These are phyloP conservation scores for Mycena alexandri DNA, from an alignment of 768 basidiomycete species.

Conservation along the genomic window DNA sequence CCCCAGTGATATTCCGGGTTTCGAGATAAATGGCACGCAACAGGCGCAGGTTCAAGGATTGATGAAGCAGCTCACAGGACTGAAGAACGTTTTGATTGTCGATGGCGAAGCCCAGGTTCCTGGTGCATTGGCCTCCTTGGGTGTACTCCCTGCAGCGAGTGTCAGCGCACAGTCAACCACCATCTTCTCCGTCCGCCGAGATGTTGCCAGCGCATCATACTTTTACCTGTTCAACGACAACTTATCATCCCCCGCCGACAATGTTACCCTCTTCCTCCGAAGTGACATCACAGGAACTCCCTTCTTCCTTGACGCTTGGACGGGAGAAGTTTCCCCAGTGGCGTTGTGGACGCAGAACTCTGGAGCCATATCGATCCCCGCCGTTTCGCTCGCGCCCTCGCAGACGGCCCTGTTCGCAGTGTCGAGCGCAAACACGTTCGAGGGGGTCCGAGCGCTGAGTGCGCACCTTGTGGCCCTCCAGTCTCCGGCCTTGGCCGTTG, in stretches of 20 bases:
- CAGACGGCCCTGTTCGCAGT: slow-evolving; percentile 32
- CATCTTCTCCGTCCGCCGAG: slow-evolving; percentile 29
- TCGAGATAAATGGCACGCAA: slow-evolving; percentile 20
- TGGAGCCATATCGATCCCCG: slow-evolving; percentile 33
- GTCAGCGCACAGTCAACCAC: slow-evolving; percentile 11
- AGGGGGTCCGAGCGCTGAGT: slow-evolving; percentile 11
- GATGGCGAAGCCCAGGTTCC: slow-evolving; percentile 26
- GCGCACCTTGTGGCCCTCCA: slow-evolving; percentile 28
- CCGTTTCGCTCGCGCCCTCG: slow-evolving; percentile 25
- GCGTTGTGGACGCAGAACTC: slow-evolving; percentile 30
- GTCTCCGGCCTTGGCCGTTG: slow-evolving; percentile 25
- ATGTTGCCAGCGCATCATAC: slow-evolving; percentile 15
- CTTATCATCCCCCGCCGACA: slow-evolving; percentile 7
- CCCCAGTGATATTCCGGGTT: slow-evolving; percentile 36
- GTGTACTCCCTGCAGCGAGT: slow-evolving; percentile 31
- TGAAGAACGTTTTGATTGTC: slow-evolving; percentile 24
- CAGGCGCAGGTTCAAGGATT: slow-evolving; percentile 30
- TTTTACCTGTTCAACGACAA: slow-evolving; percentile 35
- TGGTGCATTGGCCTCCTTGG: slow-evolving; percentile 20
- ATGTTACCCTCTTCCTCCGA: slow-evolving; percentile 31
- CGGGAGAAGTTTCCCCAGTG: slow-evolving; percentile 24
- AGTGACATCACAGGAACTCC: slow-evolving; percentile 32
- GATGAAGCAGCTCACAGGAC: slow-evolving; percentile 29
- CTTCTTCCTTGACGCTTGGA: slow-evolving; percentile 36
- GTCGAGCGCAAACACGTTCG: slow-evolving; percentile 24